Evolutionary conservation across 768 basidiomycete species (phyloP).

Genomic region (Pisolithus orientalis): DNA sequence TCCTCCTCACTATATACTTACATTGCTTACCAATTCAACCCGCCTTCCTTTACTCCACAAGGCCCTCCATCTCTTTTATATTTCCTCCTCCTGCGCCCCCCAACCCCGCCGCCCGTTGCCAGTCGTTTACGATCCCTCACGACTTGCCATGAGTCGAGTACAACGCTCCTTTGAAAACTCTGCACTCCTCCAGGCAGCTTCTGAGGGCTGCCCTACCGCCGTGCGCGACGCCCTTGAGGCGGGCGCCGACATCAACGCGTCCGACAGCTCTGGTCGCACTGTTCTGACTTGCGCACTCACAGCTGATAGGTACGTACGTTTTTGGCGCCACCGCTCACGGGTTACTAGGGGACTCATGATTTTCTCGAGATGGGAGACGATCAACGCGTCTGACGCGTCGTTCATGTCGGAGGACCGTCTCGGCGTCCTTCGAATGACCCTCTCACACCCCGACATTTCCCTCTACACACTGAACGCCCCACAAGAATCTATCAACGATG

Average conservation of each 20-base stretch:
- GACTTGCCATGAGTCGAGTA: constrained; percentile 31
- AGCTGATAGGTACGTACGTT: constrained; percentile 54
- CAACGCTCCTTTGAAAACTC: constrained; percentile 36
- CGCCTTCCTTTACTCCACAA: background rate
- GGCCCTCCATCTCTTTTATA: constrained; percentile 15
- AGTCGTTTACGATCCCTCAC: constrained; percentile 25
- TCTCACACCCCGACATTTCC: constrained; percentile 52
- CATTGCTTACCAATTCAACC: background rate
- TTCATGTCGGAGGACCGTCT: constrained; percentile 55
- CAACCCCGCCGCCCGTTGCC: constrained; percentile 1
- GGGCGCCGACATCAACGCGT: constrained; percentile 65
- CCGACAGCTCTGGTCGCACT: constrained; percentile 55
- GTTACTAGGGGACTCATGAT: background rate
- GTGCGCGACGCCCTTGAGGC: constrained; percentile 46
- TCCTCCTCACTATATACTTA: background rate
- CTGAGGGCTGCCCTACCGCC: constrained; percentile 48
- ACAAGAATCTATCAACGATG: constrained; percentile 60
- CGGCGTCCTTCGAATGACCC: constrained; percentile 48
- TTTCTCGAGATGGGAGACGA: constrained; percentile 54
- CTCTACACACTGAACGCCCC: constrained; percentile 72
- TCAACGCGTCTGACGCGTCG: constrained; percentile 67
- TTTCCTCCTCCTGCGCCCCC: background rate
- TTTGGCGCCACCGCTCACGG: constrained; percentile 4
- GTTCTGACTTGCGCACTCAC: constrained; percentile 65
- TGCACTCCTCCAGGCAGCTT: constrained; percentile 49